Base-by-base conservation (phyloP, 805 yeast genomes). In the Metschnikowia sp. region DNA sequence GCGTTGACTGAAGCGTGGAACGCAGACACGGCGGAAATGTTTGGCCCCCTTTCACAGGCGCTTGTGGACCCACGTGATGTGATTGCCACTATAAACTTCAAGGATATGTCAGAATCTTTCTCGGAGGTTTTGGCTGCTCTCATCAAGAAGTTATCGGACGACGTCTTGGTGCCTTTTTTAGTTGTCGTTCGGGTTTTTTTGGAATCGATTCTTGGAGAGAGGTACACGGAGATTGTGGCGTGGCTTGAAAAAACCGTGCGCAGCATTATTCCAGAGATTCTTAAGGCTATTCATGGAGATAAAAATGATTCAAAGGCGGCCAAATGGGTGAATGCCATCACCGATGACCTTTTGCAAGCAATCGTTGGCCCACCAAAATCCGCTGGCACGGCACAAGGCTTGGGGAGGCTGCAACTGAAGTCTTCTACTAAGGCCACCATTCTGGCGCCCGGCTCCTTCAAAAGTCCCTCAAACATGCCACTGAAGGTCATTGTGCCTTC, bases 71-170 rank as follows among this genome's bases (percentile, higher is more conserved):
- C 48, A 2, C 42, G 43, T 6, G 43, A 44, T 19, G 8, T 44
- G 10, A 34, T 44, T 22, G 31, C 13, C 12, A 33, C 43, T 13
- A 39, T 44, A 5, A 39, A 39, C 18, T 30, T 44, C 32, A 31
- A 35, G 1, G 48, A 44, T 33, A 44, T 44, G 36, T 39, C 48
- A 10, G 40, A 33, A 13, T 44, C 48, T 4, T 42, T 44, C n/a
- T 13, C 32, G 18, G 43, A 39, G 10, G 22, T 34, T 10, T 44
- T 39, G 35, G 34, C 15, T 39, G 43, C 48, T 7, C 43, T 44
- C 31, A 34, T 44, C 15, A 30, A 18, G 12, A 44, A 44, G 39
- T 9, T 44, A 26, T 30, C 22, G 8, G 43, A 44, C 29, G 48
- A 44, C 8, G 7, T 19, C 3, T 12, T 44, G 36, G 32, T 39